phyloP scores from a whole-genome alignment of 176 grass and related monocot genomes.

The Bothriochloa decipiens region DNA sequence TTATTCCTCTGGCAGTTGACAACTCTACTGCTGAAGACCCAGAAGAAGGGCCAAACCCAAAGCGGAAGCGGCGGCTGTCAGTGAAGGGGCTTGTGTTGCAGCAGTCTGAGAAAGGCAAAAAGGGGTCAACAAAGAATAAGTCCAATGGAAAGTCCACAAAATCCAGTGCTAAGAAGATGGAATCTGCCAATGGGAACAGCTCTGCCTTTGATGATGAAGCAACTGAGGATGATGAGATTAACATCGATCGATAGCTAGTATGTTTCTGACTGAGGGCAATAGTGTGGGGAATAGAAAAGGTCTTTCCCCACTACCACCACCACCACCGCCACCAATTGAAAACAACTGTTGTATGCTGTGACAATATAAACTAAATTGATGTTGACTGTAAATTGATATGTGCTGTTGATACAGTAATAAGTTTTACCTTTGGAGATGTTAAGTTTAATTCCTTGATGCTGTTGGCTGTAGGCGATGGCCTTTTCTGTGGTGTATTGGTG shows the following conservation, averaged over 20 bases:
- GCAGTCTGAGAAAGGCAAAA: conserved; percentile 83
- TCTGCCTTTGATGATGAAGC: conserved; percentile 72
- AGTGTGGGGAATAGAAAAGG: conserved; percentile 13
- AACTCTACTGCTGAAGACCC: conserved; percentile 80
- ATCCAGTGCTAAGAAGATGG: conserved; percentile 63
- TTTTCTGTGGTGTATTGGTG: background rate
- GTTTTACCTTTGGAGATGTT: conserved; percentile 1
- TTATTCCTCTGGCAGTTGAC: conserved; percentile 54
- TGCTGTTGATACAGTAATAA: background rate
- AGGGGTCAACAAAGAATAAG: conserved; percentile 60
- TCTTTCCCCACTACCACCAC: background rate
- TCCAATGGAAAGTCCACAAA: conserved; percentile 55
- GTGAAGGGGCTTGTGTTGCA: conserved; percentile 90
- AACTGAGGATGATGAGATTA: conserved; percentile 61
- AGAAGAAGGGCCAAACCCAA: conserved; percentile 50
- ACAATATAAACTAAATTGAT: conserved; percentile 17
- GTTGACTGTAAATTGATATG: conserved; percentile 20
- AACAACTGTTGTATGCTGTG: conserved; percentile 9
- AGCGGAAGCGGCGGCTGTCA: conserved; percentile 81
- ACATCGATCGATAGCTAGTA: conserved; percentile 17
- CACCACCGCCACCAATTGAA: background rate
- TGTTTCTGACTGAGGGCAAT: background rate
- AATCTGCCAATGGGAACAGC: conserved; percentile 54
- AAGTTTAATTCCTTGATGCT: conserved; percentile 14
- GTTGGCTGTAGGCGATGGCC: background rate